Percentiles rank a stretch among this genome's conserved stretches.
Conservation (phyloP, 768 basidiomycete species). For the Lentinus tigrinus region DNA sequence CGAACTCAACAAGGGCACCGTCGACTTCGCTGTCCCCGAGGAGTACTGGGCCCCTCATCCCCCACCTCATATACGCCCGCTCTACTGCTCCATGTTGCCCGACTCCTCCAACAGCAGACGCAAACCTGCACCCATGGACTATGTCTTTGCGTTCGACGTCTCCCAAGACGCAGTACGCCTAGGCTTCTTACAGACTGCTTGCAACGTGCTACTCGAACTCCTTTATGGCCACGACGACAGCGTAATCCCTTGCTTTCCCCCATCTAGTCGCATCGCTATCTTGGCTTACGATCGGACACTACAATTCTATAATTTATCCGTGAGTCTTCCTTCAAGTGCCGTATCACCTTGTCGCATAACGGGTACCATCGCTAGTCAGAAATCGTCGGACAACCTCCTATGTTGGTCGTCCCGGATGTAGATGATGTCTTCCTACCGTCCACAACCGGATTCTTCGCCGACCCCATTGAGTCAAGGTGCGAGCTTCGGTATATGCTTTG, state of each 20-base stretch:
- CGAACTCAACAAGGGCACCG: slow-evolving; percentile 87
- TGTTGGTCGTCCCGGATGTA: slow-evolving; percentile 84
- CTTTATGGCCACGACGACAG: slow-evolving; percentile 61
- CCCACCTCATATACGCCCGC: slow-evolving; percentile 47
- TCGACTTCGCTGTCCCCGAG: slow-evolving; percentile 78
- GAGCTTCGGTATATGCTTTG: slow-evolving; percentile 20
- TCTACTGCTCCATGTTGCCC: slow-evolving; percentile 54
- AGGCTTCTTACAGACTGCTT: slow-evolving; percentile 70
- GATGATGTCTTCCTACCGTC: slow-evolving; percentile 92
- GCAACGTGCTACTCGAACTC: slow-evolving; percentile 56
- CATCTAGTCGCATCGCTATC: slow-evolving; percentile 63
- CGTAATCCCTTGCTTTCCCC: slow-evolving; percentile 51
- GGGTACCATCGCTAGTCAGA: slow-evolving; percentile 35
- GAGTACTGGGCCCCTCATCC: slow-evolving; percentile 86
- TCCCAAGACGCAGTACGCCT: slow-evolving; percentile 63
- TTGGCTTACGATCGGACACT: slow-evolving; percentile 78
- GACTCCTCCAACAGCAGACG: slow-evolving; percentile 42
- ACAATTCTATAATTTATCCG: slow-evolving; percentile 88
- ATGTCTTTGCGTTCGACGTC: slow-evolving; percentile 88
- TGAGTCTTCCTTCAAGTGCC: slow-evolving; percentile 38
- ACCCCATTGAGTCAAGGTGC: slow-evolving; percentile 70
- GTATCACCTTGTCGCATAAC: neutral
- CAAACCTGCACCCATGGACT: slow-evolving; percentile 64
- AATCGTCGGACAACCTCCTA: slow-evolving; percentile 45
- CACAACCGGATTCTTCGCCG: slow-evolving; percentile 69